Evolutionary conservation across 2,329 filamentous ascomycete species (phyloP), one percentile per base, ranked within the genome.

Genomic region (Colletotrichum spaethianum): DNA sequence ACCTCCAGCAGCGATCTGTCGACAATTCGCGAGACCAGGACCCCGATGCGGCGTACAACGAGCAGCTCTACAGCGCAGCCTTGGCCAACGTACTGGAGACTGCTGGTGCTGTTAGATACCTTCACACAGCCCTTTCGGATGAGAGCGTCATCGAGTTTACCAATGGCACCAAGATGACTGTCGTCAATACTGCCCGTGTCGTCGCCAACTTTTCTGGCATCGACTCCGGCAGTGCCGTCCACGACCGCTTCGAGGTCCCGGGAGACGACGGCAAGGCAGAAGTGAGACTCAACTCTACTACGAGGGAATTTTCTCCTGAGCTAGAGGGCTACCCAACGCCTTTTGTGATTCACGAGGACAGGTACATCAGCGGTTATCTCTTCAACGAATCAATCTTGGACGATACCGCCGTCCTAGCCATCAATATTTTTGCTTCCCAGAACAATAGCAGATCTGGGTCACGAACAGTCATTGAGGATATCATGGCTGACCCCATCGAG

Each of bases 11-110:
- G 59, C 67, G 72, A 6, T 63, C 68, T 11, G 65, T 67, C 26
- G 65, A 70, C 44, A 74, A 74, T 46, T 67, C 69, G 14, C n/a
- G 48, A 14, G 53, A 66, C 61, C 74, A 75, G n/a, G 74, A 75
- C 40, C 74, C 74, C 1, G 74, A 75, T 28, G 74, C 74, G 4
- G 61, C 64, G 9, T 75, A 75, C 38, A 75, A 75, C 33, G 40
- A 63, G 14, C 69, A 71, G 28, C 28, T 75, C 3, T 69, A 36
- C 38, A 75, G 64, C 33, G 57, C 68, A 5, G 60, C 72, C 12
- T 33, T 72, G 1, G 36, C 31, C 14, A 72, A 74, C 40, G 57
- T 67, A 7, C 46, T 56, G 16, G 57, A 60, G 31, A 56, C 63
- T 1, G 2, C 50, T 0, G 5, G 20, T 12, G 61, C 72, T 18